Percentiles rank a stretch among this genome's conserved stretches.
Conservation (phyloP, 306 rosid species). For the Cucurbita ficifolia region DNA sequence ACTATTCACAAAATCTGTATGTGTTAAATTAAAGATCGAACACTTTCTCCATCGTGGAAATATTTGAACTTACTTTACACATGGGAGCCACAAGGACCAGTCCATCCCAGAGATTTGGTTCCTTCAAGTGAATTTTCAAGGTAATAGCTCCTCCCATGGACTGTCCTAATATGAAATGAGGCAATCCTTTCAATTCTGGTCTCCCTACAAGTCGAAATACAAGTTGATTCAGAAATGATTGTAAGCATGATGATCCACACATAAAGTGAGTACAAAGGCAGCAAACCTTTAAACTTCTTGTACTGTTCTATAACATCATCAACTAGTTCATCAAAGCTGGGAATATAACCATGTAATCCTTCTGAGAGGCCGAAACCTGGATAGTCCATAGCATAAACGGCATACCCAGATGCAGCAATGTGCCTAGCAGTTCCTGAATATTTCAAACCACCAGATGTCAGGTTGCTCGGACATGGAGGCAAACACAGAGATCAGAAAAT, state of each 20-base stretch:
- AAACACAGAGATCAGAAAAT: background rate
- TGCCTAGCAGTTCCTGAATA: conserved; percentile 60
- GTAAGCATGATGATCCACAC: background rate
- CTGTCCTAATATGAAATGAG: conserved; percentile 61
- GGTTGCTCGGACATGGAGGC: background rate
- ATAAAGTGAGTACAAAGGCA: background rate
- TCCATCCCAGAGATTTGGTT: conserved; percentile 69
- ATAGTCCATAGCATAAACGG: conserved; percentile 66
- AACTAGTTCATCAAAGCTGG: conserved; percentile 50
- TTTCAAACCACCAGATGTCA: background rate
- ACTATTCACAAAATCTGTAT: background rate
- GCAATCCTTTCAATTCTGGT: conserved; percentile 61
- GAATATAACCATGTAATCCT: conserved; percentile 76
- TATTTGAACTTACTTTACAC: conserved; percentile 60
- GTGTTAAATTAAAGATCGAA: background rate
- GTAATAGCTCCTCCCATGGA: conserved; percentile 95
- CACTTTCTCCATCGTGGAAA: background rate
- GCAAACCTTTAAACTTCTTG: conserved; percentile 44
- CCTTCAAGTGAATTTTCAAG: conserved; percentile 71
- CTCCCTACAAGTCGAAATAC: conserved; percentile 24
- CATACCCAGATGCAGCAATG: conserved; percentile 70
- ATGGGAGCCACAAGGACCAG: conserved; percentile 84
- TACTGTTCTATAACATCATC: conserved; percentile 61
- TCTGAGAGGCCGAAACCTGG: conserved; percentile 89
- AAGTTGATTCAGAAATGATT: background rate